Conservation (phyloP, 768 basidiomycete genomes). For the Trametes sanguinea region DNA sequence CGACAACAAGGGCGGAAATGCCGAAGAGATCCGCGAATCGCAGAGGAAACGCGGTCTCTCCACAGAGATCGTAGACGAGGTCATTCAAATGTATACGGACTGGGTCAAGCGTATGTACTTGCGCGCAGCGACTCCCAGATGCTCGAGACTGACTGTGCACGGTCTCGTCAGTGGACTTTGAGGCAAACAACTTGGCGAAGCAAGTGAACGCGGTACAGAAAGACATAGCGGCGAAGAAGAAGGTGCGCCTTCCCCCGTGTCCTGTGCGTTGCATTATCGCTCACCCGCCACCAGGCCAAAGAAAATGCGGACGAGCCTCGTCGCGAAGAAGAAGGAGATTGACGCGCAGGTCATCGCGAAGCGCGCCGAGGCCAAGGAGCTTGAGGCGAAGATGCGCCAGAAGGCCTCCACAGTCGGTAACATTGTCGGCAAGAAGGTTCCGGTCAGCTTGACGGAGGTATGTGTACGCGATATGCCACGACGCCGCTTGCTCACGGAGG, state of each 20-base stretch:
- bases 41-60: constrained; percentile 89
- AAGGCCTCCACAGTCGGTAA: constrained; percentile 88
- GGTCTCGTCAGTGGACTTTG: constrained; percentile 73
- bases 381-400: constrained; percentile 74
- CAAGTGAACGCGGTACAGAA: constrained; percentile 91
- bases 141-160: neutral
- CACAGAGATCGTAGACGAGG: constrained; percentile 91
- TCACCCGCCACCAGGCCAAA: constrained; percentile 63
- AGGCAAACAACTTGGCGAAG: constrained; percentile 74
- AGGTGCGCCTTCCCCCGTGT: constrained; percentile 47
- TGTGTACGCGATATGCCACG: constrained; percentile 19
- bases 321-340: constrained; percentile 80
- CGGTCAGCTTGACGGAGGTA: constrained; percentile 88
- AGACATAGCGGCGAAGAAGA: constrained; percentile 91
- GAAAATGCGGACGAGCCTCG: constrained; percentile 85
- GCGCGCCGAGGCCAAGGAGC: constrained; percentile 75
- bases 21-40: constrained; percentile 86
- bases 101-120: constrained; percentile 85
- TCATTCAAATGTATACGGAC: constrained; percentile 86
- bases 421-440: constrained; percentile 84
- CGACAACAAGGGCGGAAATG: constrained; percentile 88
- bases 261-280: neutral
- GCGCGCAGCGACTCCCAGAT: neutral
- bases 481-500: neutral
- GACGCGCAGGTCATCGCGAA: constrained; percentile 79